Percentiles rank a stretch among this genome's conserved stretches.
Conservation (phyloP, 2,329 filamentous ascomycete species). For the Emmonsiellopsis sp. region DNA sequence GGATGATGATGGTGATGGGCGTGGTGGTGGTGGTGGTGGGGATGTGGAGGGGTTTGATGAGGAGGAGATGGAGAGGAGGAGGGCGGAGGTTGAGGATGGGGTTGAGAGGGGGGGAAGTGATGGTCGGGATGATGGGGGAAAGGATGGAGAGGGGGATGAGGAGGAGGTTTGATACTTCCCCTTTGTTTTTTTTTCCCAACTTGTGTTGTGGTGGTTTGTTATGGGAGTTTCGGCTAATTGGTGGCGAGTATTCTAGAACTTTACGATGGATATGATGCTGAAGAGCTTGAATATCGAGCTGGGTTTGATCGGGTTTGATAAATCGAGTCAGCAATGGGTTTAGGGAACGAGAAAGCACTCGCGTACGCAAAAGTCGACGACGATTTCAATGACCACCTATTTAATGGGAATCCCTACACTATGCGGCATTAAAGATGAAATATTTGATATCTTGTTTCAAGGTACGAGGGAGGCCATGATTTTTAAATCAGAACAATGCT, state of each 20-base stretch:
- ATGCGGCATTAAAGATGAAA: no score
- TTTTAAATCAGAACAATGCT: no score
- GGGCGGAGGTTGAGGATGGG: conserved; percentile 34
- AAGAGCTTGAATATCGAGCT: conserved; percentile 55
- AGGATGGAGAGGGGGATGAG: conserved; percentile 23
- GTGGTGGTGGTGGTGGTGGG: conserved; percentile 26
- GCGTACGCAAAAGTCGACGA: no score
- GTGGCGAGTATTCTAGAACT: conserved; percentile 38
- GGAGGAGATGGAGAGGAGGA: conserved; percentile 23
- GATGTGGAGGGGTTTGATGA: conserved; percentile 36
- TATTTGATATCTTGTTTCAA: no score
- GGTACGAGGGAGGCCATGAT: no score
- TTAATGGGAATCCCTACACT: no score
- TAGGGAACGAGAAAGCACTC: neutral
- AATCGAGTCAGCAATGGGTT: conserved; percentile 50
- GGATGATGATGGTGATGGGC: conserved; percentile 23
- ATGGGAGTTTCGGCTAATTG: neutral
- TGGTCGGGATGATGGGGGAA: conserved; percentile 21
- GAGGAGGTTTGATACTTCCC: conserved; percentile 34
- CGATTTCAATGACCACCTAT: no score
- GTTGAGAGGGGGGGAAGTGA: conserved; percentile 30
- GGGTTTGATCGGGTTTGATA: conserved; percentile 55
- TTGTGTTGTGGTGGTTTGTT: conserved; percentile 10
- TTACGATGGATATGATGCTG: conserved; percentile 64
- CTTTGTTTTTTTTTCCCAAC: neutral